Evolutionary conservation across 371 early-diverging fungal genomes (phyloP).

Genomic region (Coemansia sp.): DNA sequence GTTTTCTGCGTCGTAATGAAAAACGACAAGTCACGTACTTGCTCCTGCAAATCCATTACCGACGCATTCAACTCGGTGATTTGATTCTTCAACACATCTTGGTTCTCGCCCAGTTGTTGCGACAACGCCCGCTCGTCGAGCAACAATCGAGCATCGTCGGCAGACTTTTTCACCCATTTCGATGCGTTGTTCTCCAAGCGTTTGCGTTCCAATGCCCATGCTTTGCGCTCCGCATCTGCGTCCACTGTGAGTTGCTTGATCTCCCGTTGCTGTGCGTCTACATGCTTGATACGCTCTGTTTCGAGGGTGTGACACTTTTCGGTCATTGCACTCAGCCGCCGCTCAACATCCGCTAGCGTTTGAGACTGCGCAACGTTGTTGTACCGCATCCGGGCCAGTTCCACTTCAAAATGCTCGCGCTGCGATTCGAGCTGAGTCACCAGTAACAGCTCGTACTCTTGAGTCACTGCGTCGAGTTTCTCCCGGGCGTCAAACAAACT

Average conservation of each 20-base stretch:
- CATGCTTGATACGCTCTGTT: not conserved
- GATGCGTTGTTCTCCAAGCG: slow-evolving; percentile 13
- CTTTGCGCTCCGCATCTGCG: slow-evolving; percentile 9
- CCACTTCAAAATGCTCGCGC: slow-evolving; percentile 73
- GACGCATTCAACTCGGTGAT: slow-evolving; percentile 11
- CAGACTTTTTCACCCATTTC: slow-evolving; percentile 21
- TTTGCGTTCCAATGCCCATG: slow-evolving; percentile 23
- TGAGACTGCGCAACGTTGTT: slow-evolving; percentile 12
- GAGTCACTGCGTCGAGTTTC: slow-evolving; percentile 69
- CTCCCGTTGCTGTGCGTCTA: not conserved
- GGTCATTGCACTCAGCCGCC: not conserved
- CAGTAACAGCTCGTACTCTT: slow-evolving; percentile 76
- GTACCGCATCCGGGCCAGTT: slow-evolving; percentile 25
- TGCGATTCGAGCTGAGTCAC: slow-evolving; percentile 84
- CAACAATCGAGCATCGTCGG: slow-evolving; percentile 26
- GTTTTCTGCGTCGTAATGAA: slow-evolving; percentile 43
- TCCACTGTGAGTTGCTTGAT: not conserved
- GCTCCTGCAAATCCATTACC: slow-evolving; percentile 34
- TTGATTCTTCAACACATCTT: slow-evolving; percentile 13
- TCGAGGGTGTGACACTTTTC: slow-evolving; percentile 2
- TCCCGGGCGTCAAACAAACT: slow-evolving; percentile 52
- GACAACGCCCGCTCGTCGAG: slow-evolving; percentile 28
- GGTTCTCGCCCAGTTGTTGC: slow-evolving; percentile 28
- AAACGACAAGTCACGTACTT: slow-evolving; percentile 43
- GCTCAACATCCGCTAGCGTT: slow-evolving; percentile 7